A percentile compares a stretch with the other conserved stretches of the same genome.
These are phyloP conservation scores for Metrosideros polymorpha DNA, from an alignment of 441 rosid species.

Conservation along the genomic window DNA sequence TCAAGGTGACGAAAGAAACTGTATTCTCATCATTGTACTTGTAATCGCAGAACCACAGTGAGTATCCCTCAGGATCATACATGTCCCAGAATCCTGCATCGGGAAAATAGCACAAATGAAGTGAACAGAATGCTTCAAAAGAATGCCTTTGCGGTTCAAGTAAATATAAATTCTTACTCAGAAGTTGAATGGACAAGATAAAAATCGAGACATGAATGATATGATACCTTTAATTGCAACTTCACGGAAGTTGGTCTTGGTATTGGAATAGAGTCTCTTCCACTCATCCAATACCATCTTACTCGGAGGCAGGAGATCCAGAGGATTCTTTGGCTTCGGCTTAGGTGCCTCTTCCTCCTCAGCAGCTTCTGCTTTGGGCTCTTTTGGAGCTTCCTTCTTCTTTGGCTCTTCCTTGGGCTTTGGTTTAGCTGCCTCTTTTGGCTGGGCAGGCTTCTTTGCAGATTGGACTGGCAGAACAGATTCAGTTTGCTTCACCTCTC, in stretches of 20 bases:
- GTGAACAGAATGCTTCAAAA: neutral
- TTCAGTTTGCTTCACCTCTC: conserved; percentile 72
- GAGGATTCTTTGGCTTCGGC: conserved; percentile 91
- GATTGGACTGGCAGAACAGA: conserved; percentile 43
- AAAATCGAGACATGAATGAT: neutral
- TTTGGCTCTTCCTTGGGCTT: conserved; percentile 57
- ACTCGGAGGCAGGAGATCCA: conserved; percentile 88
- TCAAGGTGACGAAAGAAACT: conserved; percentile 72
- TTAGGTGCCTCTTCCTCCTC: conserved; percentile 76
- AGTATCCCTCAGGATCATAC: conserved; percentile 96
- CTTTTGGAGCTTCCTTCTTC: conserved; percentile 52
- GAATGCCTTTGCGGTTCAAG: neutral
- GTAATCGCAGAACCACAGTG: conserved; percentile 92
- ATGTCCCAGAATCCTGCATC: conserved; percentile 94
- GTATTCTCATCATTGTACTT: conserved; percentile 91
- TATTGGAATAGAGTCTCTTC: conserved; percentile 98
- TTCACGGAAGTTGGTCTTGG: conserved; percentile 91
- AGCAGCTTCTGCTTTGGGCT: conserved; percentile 30
- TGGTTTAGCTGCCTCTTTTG: conserved; percentile 42
- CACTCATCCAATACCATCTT: conserved; percentile 89
- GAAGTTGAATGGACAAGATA: neutral
- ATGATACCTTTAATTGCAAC: conserved; percentile 78
- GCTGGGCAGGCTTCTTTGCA: conserved; percentile 54
- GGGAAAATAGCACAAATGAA: neutral
- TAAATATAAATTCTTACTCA: neutral